Base-by-base conservation (phyloP, 495 filamentous ascomycete species). In the Podospora didyma region DNA sequence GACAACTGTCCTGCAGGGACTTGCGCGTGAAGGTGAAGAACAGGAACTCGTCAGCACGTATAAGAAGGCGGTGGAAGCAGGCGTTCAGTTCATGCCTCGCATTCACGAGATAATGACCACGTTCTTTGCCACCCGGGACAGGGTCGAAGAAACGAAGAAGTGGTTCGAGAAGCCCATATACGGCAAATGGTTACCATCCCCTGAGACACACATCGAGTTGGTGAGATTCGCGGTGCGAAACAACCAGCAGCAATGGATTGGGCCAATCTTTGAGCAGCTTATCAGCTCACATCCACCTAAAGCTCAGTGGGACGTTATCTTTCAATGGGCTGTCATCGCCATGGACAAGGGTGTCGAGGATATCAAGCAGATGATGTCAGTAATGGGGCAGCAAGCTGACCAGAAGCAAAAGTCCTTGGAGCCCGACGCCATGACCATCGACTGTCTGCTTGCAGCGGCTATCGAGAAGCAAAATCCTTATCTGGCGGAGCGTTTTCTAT, bases 281-380 rank as follows among this genome's bases (percentile, higher is more conserved):
- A 64, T 85, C 23, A 71, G 77, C 45, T 67, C 57, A 17, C 73
- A 59, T 17, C 79, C 77, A 20, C 34, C 57, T 24, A 80, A 87
- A 37, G 71, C 78, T 22, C 69, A 64, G n/a, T 88, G 87, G 81
- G 84, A 92, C 60, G 77, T 86, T 28, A 72, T 86, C 7, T 78
- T 96, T 42, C 81, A 88, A 47, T 96, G 89, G 88, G 84, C 89
- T 23, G 87, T 86, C 12, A 78, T 86, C 12, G 67, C 71, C 35
- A 81, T 86, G 57, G 86, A 85, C 9, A 87, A 82, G 64, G 82
- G 83, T 11, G 83, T 87, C 5, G 82, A 88, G 59, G 84, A 86
- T 46, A 76, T 96, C 28, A 83, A 83, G 50, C 75, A 80, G 46
- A 88, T 89, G 78, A 76, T 92, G 53, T 60, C 77, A 5, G 75